These are phyloP conservation scores for Phytophthora meadii DNA, from an alignment of 352 stramenopile genomes.

Conservation along the genomic window DNA sequence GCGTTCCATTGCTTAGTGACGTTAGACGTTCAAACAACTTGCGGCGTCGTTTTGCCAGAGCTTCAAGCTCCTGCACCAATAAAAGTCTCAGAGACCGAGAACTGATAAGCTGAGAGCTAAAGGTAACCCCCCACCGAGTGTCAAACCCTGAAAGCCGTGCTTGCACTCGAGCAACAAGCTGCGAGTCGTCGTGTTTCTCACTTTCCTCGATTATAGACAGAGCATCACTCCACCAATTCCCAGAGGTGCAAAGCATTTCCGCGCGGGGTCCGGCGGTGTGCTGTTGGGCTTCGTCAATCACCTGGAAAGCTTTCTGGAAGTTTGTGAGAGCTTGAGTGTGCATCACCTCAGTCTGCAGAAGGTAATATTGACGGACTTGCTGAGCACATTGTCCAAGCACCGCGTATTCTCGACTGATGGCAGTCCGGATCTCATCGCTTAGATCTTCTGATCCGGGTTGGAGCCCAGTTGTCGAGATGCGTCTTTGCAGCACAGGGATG, in stretches of 20 bases:
- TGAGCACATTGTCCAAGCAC: slow-evolving; percentile 39
- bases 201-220: slow-evolving; percentile 42
- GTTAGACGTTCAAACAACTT: slow-evolving; percentile 45
- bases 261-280: background rate
- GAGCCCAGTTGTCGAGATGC: slow-evolving; percentile 31
- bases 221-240: slow-evolving; percentile 59
- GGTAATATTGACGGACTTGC: slow-evolving; percentile 51
- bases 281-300: slow-evolving; percentile 18
- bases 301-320: slow-evolving; percentile 22
- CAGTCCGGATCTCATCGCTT: background rate
- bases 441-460: slow-evolving; percentile 4
- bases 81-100: slow-evolving; percentile 53
- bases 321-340: slow-evolving; percentile 31
- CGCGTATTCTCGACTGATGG: slow-evolving; percentile 48
- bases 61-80: slow-evolving; percentile 60
- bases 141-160: slow-evolving; percentile 50
- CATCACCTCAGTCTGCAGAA: slow-evolving; percentile 50
- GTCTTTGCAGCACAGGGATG: slow-evolving; percentile 36
- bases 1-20: slow-evolving; percentile 44
- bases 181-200: slow-evolving; percentile 15
- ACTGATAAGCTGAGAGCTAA: slow-evolving; percentile 56
- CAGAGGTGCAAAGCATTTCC: slow-evolving; percentile 45
- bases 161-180: slow-evolving; percentile 53
- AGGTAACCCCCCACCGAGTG: slow-evolving; percentile 54
- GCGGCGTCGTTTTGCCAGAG: slow-evolving; percentile 42